phyloP scores from a whole-genome alignment of 257 asterid species.

The Nyctanthes arbortristis region DNA sequence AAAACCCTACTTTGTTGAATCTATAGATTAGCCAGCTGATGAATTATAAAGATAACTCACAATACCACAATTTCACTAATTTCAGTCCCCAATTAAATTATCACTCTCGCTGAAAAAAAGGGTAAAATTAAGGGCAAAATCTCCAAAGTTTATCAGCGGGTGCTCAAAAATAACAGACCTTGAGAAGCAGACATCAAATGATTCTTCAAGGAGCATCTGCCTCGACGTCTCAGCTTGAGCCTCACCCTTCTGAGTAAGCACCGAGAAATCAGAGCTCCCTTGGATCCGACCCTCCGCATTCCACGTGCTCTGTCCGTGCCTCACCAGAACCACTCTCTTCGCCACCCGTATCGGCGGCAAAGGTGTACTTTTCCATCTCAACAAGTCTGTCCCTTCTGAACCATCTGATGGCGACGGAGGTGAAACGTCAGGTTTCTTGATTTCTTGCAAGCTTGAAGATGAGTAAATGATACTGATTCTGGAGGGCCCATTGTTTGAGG shows the following conservation, averaged over 20 bases:
- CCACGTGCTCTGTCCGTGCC: slow-evolving; percentile 99
- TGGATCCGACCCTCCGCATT: slow-evolving; percentile 97
- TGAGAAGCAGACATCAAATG: slow-evolving; percentile 83
- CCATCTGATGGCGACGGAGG: slow-evolving; percentile 1
- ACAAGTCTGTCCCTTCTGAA: slow-evolving; percentile 22
- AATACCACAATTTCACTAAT: not conserved
- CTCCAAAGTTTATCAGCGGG: not conserved
- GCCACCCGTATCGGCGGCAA: slow-evolving; percentile 66
- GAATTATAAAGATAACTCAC: not conserved
- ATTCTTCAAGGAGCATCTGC: slow-evolving; percentile 86
- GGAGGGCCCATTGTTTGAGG: not conserved
- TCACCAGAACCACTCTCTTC: slow-evolving; percentile 84
- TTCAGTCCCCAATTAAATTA: not conserved
- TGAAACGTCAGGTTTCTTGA: slow-evolving; percentile 14
- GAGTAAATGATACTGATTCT: slow-evolving; percentile 21
- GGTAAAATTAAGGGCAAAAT: not conserved
- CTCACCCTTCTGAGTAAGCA: slow-evolving; percentile 82
- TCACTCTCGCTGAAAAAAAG: not conserved
- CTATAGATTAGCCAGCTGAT: too few species aligned
- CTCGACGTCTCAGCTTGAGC: slow-evolving; percentile 92
- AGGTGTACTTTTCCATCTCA: slow-evolving; percentile 48
- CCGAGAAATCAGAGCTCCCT: slow-evolving; percentile 90
- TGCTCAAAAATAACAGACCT: slow-evolving; percentile 39
- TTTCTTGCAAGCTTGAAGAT: slow-evolving; percentile 44
- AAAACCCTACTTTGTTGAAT: too few species aligned